These are phyloP conservation scores for Pleomassaria siparia DNA, from an alignment of 2,329 filamentous ascomycete species.

Conservation along the genomic window DNA sequence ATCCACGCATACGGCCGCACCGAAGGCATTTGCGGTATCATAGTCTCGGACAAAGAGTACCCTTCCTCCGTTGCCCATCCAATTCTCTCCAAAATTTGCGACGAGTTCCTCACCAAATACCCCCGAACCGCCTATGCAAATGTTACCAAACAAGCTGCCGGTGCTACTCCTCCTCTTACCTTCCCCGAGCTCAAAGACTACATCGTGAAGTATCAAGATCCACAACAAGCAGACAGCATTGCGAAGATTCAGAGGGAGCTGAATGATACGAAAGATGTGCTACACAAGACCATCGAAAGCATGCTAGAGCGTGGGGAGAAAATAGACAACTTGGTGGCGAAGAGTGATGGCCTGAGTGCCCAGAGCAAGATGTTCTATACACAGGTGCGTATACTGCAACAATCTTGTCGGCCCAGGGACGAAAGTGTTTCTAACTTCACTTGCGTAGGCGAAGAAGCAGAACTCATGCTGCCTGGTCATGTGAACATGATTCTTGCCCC, in stretches of 20 bases:
- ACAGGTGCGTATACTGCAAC: slow-evolving; percentile 54
- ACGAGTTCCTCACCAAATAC: slow-evolving; percentile 81
- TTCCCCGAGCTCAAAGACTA: slow-evolving; percentile 82
- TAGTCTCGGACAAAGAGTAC: slow-evolving; percentile 53
- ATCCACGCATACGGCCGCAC: slow-evolving; percentile 50
- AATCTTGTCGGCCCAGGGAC: background rate
- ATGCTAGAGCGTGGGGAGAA: slow-evolving; percentile 91
- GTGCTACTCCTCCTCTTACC: slow-evolving; percentile 45
- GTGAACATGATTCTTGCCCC: slow-evolving; percentile 33
- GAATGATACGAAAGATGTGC: slow-evolving; percentile 94
- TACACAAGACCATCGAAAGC: slow-evolving; percentile 95
- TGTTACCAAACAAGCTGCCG: slow-evolving; percentile 36
- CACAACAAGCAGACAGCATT: slow-evolving; percentile 85
- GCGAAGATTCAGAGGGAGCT: slow-evolving; percentile 95
- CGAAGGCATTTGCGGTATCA: slow-evolving; percentile 51
- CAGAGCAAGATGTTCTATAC: slow-evolving; percentile 99
- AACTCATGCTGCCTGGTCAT: slow-evolving; percentile 62
- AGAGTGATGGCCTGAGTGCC: slow-evolving; percentile 85
- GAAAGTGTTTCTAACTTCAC: background rate
- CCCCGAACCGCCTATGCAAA: slow-evolving; percentile 68
- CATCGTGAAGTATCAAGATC: slow-evolving; percentile 78
- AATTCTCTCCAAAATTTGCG: slow-evolving; percentile 80
- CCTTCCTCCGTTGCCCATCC: slow-evolving; percentile 79
- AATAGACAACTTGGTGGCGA: slow-evolving; percentile 89
- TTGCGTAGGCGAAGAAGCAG: slow-evolving; percentile 59